Evolutionary conservation across 495 filamentous ascomycete genomes (phyloP).

Genomic region (Hypoxylon lienhwacheense): DNA sequence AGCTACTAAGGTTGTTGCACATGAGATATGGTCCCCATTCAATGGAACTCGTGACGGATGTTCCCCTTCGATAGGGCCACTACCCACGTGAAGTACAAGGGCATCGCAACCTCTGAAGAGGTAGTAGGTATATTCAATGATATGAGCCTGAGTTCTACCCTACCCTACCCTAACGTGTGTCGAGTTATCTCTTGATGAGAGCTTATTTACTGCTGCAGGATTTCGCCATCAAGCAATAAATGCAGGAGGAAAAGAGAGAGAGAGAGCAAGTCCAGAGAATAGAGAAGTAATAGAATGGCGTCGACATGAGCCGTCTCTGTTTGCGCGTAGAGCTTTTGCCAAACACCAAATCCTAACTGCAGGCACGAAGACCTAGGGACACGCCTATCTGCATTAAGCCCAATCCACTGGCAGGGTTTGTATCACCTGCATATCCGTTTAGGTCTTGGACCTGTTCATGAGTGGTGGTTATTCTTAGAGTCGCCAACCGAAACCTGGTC

Average conservation of each 20-base stretch:
- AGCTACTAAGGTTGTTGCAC: no score
- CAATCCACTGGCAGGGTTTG: constrained; percentile 18
- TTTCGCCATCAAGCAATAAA: constrained; percentile 3
- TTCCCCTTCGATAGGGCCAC: constrained; percentile 5
- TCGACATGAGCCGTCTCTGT: neutral
- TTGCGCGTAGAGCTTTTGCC: constrained; percentile 3
- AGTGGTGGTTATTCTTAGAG: constrained; percentile 35
- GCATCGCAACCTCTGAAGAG: constrained; percentile 2
- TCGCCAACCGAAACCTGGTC: constrained; percentile 16
- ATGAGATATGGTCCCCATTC: constrained; percentile 23
- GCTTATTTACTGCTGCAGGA: constrained; percentile 6
- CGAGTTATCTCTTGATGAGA: constrained; percentile 2
- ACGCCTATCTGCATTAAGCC: constrained; percentile 8
- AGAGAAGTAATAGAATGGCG: constrained; percentile 1
- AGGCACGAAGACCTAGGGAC: constrained; percentile 4
- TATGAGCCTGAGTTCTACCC: constrained; percentile 4
- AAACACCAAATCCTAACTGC: constrained; percentile 13
- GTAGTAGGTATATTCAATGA: neutral
- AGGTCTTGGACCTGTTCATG: constrained; percentile 26
- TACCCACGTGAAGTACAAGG: neutral
- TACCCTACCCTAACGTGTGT: constrained; percentile 19
- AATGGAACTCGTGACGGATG: constrained; percentile 10
- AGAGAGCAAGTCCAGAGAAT: no score
- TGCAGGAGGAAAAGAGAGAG: constrained; percentile 1
- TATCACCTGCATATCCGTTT: constrained; percentile 26